Conservation (phyloP, 345 rosid species). For the Melaleuca quinquenervia region DNA sequence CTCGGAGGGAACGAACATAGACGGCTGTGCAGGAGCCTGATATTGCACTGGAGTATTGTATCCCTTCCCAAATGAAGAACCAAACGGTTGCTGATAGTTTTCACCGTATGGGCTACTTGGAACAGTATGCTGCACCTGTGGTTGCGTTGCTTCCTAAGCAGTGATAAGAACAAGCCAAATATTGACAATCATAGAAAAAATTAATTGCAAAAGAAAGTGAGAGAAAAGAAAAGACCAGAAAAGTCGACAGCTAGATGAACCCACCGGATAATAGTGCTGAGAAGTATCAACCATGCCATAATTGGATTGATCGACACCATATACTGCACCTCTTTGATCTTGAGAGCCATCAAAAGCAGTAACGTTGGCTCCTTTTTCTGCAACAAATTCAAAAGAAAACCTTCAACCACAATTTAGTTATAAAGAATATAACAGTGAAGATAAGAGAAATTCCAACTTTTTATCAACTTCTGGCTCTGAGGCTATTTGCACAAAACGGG, state of each 20-base stretch:
- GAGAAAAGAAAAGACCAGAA: not conserved
- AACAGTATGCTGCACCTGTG: slow-evolving; percentile 38
- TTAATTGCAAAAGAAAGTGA: not conserved
- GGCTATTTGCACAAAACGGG: not conserved
- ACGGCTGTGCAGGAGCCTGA: slow-evolving; percentile 18
- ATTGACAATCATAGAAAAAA: not conserved
- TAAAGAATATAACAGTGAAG: not conserved
- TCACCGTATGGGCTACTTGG: slow-evolving; percentile 41
- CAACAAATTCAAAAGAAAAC: not conserved
- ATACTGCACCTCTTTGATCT: slow-evolving; percentile 13
- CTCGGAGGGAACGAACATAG: slow-evolving; percentile 65
- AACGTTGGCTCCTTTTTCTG: slow-evolving; percentile 44
- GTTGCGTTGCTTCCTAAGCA: slow-evolving; percentile 20
- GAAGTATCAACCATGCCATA: slow-evolving; percentile 18
- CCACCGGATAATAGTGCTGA: slow-evolving; percentile 39
- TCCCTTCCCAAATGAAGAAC: slow-evolving; percentile 20
- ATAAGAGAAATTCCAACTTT: not conserved
- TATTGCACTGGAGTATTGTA: slow-evolving; percentile 31
- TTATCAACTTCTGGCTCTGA: not conserved
- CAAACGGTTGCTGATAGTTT: slow-evolving; percentile 45
- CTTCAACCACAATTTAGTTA: not conserved
- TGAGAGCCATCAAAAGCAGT: slow-evolving; percentile 28
- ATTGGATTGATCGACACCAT: slow-evolving; percentile 18
- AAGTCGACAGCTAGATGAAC: not conserved
- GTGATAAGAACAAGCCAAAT: not conserved